These are phyloP conservation scores for Pelargonium cotyledonis DNA, from an alignment of 441 rosid genomes.

Conservation along the genomic window DNA sequence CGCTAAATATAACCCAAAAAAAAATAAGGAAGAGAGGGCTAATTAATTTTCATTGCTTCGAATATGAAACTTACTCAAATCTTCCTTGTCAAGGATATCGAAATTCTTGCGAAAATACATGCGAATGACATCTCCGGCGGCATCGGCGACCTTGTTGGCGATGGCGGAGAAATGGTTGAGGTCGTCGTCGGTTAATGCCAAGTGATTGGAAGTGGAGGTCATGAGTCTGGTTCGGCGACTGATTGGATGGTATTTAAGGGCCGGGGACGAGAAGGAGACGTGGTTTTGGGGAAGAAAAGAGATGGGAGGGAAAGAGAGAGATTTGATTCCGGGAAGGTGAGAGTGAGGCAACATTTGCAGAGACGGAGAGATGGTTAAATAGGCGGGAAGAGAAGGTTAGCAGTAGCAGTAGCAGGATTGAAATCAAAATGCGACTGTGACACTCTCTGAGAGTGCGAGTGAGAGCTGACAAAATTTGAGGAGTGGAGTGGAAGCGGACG, in stretches of 20 bases:
- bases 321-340: too few species aligned
- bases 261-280: too few species aligned
- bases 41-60: not conserved
- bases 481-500: too few species aligned
- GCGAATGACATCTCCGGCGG: slow-evolving; percentile 81
- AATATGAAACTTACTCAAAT: slow-evolving; percentile 45
- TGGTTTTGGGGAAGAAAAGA: too few species aligned
- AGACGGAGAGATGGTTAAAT: too few species aligned
- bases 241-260: not conserved
- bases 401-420: too few species aligned
- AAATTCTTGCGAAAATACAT: slow-evolving; percentile 71
- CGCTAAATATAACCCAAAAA: not conserved
- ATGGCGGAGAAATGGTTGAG: slow-evolving; percentile 47
- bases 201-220: slow-evolving; percentile 32
- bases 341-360: too few species aligned
- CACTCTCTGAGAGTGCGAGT: too few species aligned
- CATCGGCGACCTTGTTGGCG: slow-evolving; percentile 66
- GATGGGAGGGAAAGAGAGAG: too few species aligned
- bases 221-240: slow-evolving; percentile 22
- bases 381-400: too few species aligned
- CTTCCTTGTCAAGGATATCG: slow-evolving; percentile 80
- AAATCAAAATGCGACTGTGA: too few species aligned
- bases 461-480: too few species aligned
- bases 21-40: not conserved
- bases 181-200: slow-evolving; percentile 17